Evolutionary conservation across 306 rosid genomes (phyloP).

Genomic region (Corylus americana): DNA sequence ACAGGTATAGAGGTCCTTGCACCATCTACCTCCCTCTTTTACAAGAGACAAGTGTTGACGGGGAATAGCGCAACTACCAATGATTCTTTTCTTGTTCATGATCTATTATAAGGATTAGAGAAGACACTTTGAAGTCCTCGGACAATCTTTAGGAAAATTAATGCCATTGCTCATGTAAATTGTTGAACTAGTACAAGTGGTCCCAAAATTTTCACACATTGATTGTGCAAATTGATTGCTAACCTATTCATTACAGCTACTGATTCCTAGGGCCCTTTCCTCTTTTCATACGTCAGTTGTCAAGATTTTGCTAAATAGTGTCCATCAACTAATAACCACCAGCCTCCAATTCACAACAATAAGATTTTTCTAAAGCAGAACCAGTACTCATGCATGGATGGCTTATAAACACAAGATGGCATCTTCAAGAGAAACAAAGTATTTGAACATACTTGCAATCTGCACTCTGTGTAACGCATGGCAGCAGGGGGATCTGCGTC

Average conservation of each 20-base stretch:
- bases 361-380: neutral
- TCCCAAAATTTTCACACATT: no score
- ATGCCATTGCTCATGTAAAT: neutral
- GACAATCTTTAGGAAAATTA: neutral
- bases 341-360: neutral
- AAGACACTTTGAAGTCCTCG: neutral
- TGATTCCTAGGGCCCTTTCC: neutral
- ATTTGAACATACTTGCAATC: slow-evolving; percentile 68
- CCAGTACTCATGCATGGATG: neutral
- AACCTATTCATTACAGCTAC: neutral
- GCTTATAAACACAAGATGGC: slow-evolving; percentile 10
- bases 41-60: neutral
- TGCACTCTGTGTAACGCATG: slow-evolving; percentile 99
- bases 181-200: no score
- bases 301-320: neutral
- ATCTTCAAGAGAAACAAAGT: slow-evolving; percentile 11
- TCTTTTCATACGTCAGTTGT: neutral
- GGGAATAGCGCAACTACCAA: neutral
- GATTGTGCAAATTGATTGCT: neutral
- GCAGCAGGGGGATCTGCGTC: slow-evolving; percentile 99
- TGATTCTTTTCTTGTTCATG: neutral
- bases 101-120: neutral
- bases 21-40: neutral
- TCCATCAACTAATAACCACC: neutral
- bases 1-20: neutral